A percentile compares a stretch with the other conserved stretches of the same genome.
These are phyloP conservation scores for Candida peoriensis DNA, from an alignment of 805 yeast genomes.

Conservation along the genomic window DNA sequence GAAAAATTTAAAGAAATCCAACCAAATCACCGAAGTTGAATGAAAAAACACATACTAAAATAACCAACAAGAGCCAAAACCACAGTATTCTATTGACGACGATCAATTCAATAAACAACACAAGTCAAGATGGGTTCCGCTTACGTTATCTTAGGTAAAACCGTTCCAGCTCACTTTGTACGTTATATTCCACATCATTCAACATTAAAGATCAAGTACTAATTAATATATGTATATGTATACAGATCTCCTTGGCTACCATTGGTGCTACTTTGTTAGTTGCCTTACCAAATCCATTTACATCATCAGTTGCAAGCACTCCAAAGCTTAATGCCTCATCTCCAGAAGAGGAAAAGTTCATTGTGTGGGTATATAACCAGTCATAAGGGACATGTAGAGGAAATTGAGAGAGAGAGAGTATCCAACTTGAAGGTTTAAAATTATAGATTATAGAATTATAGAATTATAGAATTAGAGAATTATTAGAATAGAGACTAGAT, in stretches of 20 bases:
- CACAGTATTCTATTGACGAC: background rate
- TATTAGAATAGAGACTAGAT: too few relatives aligned
- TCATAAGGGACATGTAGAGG: too few relatives aligned
- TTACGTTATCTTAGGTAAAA: slow-evolving; percentile 78
- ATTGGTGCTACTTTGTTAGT: slow-evolving; percentile 61
- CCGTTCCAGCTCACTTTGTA: slow-evolving; percentile 77
- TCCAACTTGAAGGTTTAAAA: too few relatives aligned
- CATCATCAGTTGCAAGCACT: slow-evolving; percentile 36
- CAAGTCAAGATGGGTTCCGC: slow-evolving; percentile 73
- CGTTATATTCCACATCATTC: slow-evolving; percentile 25
- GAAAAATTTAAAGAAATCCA: too few relatives aligned
- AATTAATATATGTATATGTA: slow-evolving; percentile 5
- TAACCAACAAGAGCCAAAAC: background rate
- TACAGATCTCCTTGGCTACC: slow-evolving; percentile 72
- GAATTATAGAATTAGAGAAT: too few relatives aligned
- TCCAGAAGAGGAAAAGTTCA: slow-evolving; percentile 87
- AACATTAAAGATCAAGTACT: slow-evolving; percentile 7
- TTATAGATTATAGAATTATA: too few relatives aligned
- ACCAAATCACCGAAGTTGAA: background rate
- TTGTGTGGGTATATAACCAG: slow-evolving; percentile 25
- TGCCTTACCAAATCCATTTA: slow-evolving; percentile 66
- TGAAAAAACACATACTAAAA: slow-evolving; percentile 1
- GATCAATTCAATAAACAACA: too few relatives aligned
- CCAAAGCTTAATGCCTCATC: slow-evolving; percentile 68
- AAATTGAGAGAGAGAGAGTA: too few relatives aligned